Base-by-base conservation (phyloP, 352 stramenopile genomes). In the Paralagenidium karlingii region DNA sequence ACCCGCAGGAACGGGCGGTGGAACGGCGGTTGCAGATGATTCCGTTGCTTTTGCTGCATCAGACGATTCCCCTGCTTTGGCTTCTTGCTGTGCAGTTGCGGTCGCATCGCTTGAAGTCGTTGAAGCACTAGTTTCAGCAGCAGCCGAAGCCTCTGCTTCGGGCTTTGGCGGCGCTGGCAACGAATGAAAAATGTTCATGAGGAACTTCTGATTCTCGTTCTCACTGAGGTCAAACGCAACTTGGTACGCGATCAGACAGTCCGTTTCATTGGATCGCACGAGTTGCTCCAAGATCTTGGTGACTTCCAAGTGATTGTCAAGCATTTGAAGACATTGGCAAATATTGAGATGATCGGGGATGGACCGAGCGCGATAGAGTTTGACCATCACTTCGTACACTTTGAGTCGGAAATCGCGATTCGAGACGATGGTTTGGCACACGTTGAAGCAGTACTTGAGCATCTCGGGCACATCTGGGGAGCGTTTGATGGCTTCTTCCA, bases 161-260 rank as follows among this genome's bases (percentile, higher is more conserved):
- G 58, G 47, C 49, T 66, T 49, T 44, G 60, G 51, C 3, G 60
- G 67, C 31, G 64, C 71, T 8, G 81, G 81, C 26, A 98, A 59
- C 41, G 67, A 77, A 22, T 82, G 56, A 32, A 93, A 87, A 15
- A 99, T 85, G 29, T 76, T 78, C 41, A 89, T 63, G 10, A 99
- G 58, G 59, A 99, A 99, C 47, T 94, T 90, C 58, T 98, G 88
- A 75, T 99, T 96, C 30, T 98, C 95, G 40, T 94, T 97, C 60
- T 99, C 95, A 11, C 94, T 81, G 7, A 99, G 49, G 64, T 99
- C 93, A 54, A 99, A 99, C 16, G 88, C 96, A 11, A 99, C 77
- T 55, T 99, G 96, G 57, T 96, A 98, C 19, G 92, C 95, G 24
- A 98, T 49, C 24, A 98, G 71, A 24, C 56, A 70, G 45, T 87